Base-by-base conservation (phyloP, 495 filamentous ascomycete species). In the Xanthoparmelia taractica region DNA sequence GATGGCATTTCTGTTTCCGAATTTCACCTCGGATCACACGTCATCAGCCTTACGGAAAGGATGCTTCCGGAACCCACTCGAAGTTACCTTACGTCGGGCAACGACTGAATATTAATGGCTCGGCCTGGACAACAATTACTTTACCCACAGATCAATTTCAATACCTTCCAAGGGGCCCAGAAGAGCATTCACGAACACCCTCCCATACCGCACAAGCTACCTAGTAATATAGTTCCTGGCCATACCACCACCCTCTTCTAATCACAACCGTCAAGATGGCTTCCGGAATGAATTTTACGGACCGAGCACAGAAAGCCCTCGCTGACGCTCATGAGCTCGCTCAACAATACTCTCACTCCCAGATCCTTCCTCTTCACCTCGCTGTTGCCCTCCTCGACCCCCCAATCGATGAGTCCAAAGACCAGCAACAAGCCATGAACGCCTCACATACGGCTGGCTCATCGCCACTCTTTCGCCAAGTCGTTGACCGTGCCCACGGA, bases 401-500 rank as follows among this genome's bases (percentile, higher is more conserved):
- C 23, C 82, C 82, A 60, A 78, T 84, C 45, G 91, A 96, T 69
- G 86, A 82, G 60, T 87, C 84, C 37, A 86, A 89, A 73, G 89
- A 90, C 68, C 88, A 85, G 70, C 87, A 86, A 69, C 84, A 84
- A 61, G 73, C 75, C 37, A 73, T 76, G 57, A 82, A 86, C 55
- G 80, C 85, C 20, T 83, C 87, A 55, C 80, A 85, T 68, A 77
- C 80, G 40, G 65, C 74, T 10, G 60, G 77, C 27, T 78, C 85
- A 5, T 77, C 81, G 66, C 87, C 92, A 4, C 84, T 97, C 47
- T 92, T 97, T 80, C 85, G 87, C 61, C 94, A 97, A 75, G 93
- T 97, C 65, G 80, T 98, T 56, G 92, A 98, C 69, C 87, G 90
- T 56, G 94, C 94, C 54, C 87, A 96, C 72, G 94, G 94, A 69